Conservation (phyloP, 179 eudicot species). For the Silene coronaria region DNA sequence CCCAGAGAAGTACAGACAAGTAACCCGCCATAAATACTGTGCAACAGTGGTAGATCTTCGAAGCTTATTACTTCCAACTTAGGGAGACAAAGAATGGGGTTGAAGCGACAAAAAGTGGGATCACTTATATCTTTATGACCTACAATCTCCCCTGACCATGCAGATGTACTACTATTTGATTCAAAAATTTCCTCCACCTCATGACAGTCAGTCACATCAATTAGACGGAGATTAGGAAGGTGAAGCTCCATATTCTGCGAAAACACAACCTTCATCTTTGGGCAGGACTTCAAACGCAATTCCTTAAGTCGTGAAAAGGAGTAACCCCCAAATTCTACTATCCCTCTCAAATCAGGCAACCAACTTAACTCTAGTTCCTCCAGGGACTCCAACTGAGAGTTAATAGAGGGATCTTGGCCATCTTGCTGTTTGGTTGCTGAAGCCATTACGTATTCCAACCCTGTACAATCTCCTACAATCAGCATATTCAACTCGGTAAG, state of each 20-base stretch:
- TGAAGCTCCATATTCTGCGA: neutral
- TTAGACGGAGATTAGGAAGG: neutral
- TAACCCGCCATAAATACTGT: neutral
- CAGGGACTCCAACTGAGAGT: neutral
- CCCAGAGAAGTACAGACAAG: neutral
- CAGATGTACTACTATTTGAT: neutral
- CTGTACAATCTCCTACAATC: neutral
- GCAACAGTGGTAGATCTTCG: neutral
- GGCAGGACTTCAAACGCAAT: neutral
- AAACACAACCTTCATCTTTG: constrained; percentile 13
- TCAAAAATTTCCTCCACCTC: constrained; percentile 9
- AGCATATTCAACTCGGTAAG: neutral
- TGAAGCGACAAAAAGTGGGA: neutral
- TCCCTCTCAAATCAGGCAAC: constrained; percentile 14
- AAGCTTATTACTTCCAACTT: neutral
- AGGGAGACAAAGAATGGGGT: neutral
- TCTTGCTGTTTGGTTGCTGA: neutral
- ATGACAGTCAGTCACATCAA: neutral
- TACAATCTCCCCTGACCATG: neutral
- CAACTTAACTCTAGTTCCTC: neutral
- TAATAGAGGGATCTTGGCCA: neutral
- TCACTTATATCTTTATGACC: neutral
- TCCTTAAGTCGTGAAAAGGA: neutral
- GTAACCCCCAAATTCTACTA: neutral
- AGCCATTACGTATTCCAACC: constrained; percentile 2